Conservation (phyloP, 768 basidiomycete genomes). For the Hygrophoropsis aurantiaca region DNA sequence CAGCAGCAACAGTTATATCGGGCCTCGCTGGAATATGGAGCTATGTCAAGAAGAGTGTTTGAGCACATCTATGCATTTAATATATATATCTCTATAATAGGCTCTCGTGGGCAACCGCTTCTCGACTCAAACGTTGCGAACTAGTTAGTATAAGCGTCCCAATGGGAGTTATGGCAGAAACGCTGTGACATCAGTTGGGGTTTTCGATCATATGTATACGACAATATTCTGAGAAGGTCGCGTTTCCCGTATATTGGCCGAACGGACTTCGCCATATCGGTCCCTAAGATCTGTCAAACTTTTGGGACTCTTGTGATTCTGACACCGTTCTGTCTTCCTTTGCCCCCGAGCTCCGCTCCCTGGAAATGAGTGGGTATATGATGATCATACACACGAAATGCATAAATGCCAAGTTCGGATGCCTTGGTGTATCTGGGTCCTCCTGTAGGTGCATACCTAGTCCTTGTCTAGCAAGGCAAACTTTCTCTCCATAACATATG, state of each 20-base stretch:
- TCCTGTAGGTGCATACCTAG: conserved; percentile 20
- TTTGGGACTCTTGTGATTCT: conserved; percentile 32
- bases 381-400: conserved; percentile 34
- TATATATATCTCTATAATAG: conserved; percentile 45
- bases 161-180: conserved; percentile 20
- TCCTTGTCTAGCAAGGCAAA: conserved; percentile 18
- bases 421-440: conserved; percentile 29
- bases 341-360: conserved; percentile 40
- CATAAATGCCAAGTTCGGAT: conserved; percentile 38
- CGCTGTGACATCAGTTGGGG: conserved; percentile 18
- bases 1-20: conserved; percentile 87
- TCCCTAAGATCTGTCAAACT: conserved; percentile 34
- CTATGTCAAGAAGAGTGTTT: conserved; percentile 88
- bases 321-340: conserved; percentile 38
- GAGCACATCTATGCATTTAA: conserved; percentile 50
- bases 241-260: conserved; percentile 27
- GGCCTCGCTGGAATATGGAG: conserved; percentile 92
- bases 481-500: conserved; percentile 25
- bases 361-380: conserved; percentile 39
- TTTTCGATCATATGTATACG: conserved; percentile 15
- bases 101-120: conserved; percentile 38
- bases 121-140: conserved; percentile 9
- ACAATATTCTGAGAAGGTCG: conserved; percentile 25
- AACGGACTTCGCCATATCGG: conserved; percentile 33
- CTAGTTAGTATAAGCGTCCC: conserved; percentile 24